Conservation (phyloP, 1,284 basidiomycete species). For the Pseudozyma pruni region DNA sequence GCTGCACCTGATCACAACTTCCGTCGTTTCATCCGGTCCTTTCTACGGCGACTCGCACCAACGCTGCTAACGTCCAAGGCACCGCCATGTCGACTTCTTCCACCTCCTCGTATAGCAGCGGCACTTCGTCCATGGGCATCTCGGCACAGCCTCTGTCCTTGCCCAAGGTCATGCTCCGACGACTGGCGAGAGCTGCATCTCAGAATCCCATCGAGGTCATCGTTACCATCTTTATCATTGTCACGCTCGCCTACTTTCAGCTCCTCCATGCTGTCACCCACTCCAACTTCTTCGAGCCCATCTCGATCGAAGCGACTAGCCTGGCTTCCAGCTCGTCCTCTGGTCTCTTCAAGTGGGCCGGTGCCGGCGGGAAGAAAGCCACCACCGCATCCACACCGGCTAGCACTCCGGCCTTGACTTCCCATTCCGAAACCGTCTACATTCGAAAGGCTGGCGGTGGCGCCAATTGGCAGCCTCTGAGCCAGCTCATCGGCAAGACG, state of each 20-base stretch:
- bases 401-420: neutral
- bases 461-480: slow-evolving; percentile 42
- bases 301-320: slow-evolving; percentile 48
- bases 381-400: neutral
- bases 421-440: slow-evolving; percentile 36
- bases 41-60: slow-evolving; percentile 1
- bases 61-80: neutral
- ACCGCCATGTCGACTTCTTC: slow-evolving; percentile 40
- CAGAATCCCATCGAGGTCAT: slow-evolving; percentile 79
- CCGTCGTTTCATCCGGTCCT: too few species aligned
- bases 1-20: neutral
- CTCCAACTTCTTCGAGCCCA: slow-evolving; percentile 69
- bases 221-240: slow-evolving; percentile 84
- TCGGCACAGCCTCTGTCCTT: slow-evolving; percentile 43
- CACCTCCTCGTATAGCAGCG: slow-evolving; percentile 39
- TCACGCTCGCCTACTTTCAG: slow-evolving; percentile 91
- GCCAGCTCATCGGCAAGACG: slow-evolving; percentile 12
- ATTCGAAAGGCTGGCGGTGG: slow-evolving; percentile 41
- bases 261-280: slow-evolving; percentile 83
- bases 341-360: slow-evolving; percentile 45
- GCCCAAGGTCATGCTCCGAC: slow-evolving; percentile 48
- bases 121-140: slow-evolving; percentile 38
- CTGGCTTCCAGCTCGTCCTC: slow-evolving; percentile 51
- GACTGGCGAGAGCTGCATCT: slow-evolving; percentile 46
- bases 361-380: slow-evolving; percentile 12